Percentiles rank a stretch among this genome's conserved stretches.
Conservation (phyloP, 306 rosid species). For the Begonia peltatifolia region DNA sequence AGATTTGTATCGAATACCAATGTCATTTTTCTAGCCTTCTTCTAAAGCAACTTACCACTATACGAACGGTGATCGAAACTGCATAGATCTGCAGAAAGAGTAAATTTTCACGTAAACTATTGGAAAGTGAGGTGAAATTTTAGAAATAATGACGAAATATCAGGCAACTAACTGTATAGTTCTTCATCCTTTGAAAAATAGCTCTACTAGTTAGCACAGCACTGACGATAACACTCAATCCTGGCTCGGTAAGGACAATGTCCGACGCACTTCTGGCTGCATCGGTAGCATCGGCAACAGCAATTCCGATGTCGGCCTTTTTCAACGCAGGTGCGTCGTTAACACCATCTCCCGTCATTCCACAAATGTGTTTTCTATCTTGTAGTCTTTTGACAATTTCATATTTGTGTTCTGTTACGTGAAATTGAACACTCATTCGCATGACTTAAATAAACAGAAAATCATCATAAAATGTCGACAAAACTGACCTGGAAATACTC, state of each 20-base stretch:
- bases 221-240: constrained; percentile 88
- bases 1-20: neutral
- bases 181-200: constrained; percentile 98
- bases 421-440: neutral
- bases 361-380: constrained; percentile 93
- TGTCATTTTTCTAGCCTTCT: neutral
- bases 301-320: constrained; percentile 96
- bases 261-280: constrained; percentile 99
- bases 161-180: constrained; percentile 61
- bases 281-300: constrained; percentile 98
- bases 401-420: constrained; percentile 75
- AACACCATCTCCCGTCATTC: constrained; percentile 99
- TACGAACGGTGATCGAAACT: constrained; percentile 92
- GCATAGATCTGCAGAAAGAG: constrained; percentile 72
- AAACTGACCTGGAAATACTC: constrained; percentile 85
- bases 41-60: constrained; percentile 58
- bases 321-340: constrained; percentile 97
- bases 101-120: neutral
- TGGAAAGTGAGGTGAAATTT: neutral
- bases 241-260: constrained; percentile 96
- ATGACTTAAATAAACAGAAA: too few relatives aligned
- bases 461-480: neutral
- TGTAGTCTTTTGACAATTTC: constrained; percentile 90
- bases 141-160: constrained; percentile 1
- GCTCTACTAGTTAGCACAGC: constrained; percentile 98